Evolutionary conservation across 208 protist species (phyloP).

Genomic region (Tritrichomonas foetus): DNA sequence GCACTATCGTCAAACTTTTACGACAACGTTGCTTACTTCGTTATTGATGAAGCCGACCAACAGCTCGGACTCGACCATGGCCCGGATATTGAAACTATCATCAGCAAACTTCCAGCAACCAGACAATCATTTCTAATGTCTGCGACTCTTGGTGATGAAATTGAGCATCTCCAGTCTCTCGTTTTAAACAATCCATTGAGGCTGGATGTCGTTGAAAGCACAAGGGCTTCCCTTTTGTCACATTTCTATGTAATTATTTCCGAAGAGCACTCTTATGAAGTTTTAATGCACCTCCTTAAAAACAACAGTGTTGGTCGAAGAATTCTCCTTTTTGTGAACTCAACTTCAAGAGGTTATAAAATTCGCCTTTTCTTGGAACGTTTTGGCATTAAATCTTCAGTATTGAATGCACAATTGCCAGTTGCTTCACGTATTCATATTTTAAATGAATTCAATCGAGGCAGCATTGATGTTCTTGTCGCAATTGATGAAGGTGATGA

Average conservation of each 20-base stretch:
- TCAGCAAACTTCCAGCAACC: constrained; percentile 7
- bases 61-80: not conserved
- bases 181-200: not conserved
- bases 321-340: constrained; percentile 42
- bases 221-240: not conserved
- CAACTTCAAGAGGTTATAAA: not conserved
- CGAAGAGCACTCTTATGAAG: not conserved
- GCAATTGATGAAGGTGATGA: constrained; percentile 44
- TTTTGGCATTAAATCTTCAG: constrained; percentile 21
- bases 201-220: not conserved
- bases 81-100: constrained; percentile 28
- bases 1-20: not conserved
- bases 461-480: constrained; percentile 23
- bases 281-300: not conserved
- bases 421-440: constrained; percentile 36
- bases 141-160: not conserved
- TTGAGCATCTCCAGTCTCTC: not conserved
- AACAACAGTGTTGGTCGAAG: not conserved
- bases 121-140: constrained; percentile 29
- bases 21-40: not conserved
- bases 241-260: not conserved
- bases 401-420: constrained; percentile 45
- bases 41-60: constrained; percentile 40
- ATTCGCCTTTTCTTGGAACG: constrained; percentile 42
- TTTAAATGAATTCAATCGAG: constrained; percentile 42